phyloP scores from a whole-genome alignment of 306 rosid species.

The Fagus crenata region DNA sequence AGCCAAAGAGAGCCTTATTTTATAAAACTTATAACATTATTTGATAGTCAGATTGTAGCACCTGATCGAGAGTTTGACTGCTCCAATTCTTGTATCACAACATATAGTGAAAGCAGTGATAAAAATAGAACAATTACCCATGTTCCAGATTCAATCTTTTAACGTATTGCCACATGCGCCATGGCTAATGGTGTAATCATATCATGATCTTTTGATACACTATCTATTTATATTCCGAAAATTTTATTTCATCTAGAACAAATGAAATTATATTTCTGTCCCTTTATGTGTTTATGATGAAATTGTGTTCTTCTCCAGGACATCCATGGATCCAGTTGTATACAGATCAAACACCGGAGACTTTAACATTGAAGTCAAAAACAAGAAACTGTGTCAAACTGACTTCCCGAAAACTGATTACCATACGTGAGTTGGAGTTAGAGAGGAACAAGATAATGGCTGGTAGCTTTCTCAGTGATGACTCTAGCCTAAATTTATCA shows the following conservation, averaged over 20 bases:
- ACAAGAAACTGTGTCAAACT: slow-evolving; percentile 48
- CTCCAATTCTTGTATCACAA: background rate
- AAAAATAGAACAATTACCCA: background rate
- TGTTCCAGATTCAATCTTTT: background rate
- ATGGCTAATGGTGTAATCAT: background rate
- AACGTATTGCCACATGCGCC: background rate
- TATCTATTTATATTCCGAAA: background rate
- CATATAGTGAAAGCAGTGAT: background rate
- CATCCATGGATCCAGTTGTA: slow-evolving; percentile 94
- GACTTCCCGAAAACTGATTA: slow-evolving; percentile 39
- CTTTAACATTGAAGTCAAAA: slow-evolving; percentile 60
- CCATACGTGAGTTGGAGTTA: slow-evolving; percentile 44
- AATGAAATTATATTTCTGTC: slow-evolving; percentile 21
- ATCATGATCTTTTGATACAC: background rate
- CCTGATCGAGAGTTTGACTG: background rate
- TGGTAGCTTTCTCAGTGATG: slow-evolving; percentile 43
- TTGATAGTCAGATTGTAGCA: background rate
- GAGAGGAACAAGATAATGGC: slow-evolving; percentile 40
- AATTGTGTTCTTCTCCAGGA: slow-evolving; percentile 52
- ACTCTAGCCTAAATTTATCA: slow-evolving; percentile 39
- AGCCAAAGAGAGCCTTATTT: background rate
- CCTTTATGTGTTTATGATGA: background rate
- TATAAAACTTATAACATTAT: background rate
- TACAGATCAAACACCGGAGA: slow-evolving; percentile 57
- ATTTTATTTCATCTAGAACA: slow-evolving; percentile 15